phyloP scores from a whole-genome alignment of 164 flowering plant species.

The Paratinospora sagittata region DNA sequence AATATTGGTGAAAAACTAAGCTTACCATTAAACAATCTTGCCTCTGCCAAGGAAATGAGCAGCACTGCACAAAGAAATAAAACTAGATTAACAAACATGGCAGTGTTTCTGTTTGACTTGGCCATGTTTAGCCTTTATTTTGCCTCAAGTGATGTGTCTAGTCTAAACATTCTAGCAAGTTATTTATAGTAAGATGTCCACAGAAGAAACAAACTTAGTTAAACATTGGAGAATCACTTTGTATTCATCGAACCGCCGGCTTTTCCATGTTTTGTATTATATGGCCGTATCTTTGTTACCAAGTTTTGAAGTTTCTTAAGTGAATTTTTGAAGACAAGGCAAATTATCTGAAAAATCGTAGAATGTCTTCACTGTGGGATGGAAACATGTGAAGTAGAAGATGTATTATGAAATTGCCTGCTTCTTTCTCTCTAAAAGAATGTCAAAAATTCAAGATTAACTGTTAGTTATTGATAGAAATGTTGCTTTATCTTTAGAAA shows the following conservation, averaged over 20 bases:
- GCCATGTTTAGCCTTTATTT: background rate
- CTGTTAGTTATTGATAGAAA: no score
- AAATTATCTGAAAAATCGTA: background rate
- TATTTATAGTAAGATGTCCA: background rate
- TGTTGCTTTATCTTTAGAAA: no score
- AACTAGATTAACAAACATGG: background rate
- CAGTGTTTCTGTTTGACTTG: background rate
- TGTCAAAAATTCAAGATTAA: no score
- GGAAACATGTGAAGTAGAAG: background rate
- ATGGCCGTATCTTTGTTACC: background rate
- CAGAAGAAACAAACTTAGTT: background rate
- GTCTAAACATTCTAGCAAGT: background rate
- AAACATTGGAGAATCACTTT: background rate
- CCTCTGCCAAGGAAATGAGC: conserved; percentile 1
- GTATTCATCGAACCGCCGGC: background rate
- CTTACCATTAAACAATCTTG: background rate
- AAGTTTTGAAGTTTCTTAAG: background rate
- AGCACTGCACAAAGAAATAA: background rate
- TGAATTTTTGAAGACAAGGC: background rate
- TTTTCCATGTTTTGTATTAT: background rate
- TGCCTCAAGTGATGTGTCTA: background rate
- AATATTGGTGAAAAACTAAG: background rate
- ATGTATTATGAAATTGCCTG: background rate
- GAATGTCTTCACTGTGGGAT: background rate
- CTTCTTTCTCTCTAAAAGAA: no score